A percentile compares a stretch with the other conserved stretches of the same genome.
Conservation (phyloP, 768 basidiomycete genomes). For the Sistotremastrum niveocremeum region DNA sequence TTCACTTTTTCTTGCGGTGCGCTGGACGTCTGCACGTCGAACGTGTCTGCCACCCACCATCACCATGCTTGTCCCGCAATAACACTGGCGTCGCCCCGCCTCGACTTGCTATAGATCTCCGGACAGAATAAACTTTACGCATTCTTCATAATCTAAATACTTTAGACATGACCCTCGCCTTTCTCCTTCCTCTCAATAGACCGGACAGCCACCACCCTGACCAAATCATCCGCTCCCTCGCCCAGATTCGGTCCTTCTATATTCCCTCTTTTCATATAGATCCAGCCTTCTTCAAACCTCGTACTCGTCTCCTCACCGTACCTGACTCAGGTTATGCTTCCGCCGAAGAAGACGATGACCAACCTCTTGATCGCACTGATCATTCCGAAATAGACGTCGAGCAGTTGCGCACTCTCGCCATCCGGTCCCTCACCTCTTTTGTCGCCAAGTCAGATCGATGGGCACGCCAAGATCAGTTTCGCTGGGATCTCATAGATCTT, state of each 20-base stretch:
- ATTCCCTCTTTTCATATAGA: slow-evolving; percentile 23
- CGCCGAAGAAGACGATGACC: slow-evolving; percentile 46
- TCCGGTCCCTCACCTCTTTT: slow-evolving; percentile 65
- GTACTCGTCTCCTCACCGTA: slow-evolving; percentile 16
- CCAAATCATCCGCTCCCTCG: slow-evolving; percentile 27
- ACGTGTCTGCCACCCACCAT: too few species aligned
- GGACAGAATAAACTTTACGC: too few species aligned
- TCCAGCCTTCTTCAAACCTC: slow-evolving; percentile 14
- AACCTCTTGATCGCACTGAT: slow-evolving; percentile 4
- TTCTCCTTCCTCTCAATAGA: slow-evolving; percentile 43
- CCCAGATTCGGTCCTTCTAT: slow-evolving; percentile 37
- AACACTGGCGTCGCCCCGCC: too few species aligned
- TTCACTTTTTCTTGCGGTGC: too few species aligned
- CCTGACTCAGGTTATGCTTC: slow-evolving; percentile 75
- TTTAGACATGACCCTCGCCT: slow-evolving; percentile 6
- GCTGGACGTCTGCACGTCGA: too few species aligned
- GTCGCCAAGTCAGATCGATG: slow-evolving; percentile 47
- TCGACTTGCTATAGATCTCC: too few species aligned
- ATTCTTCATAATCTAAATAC: too few species aligned
- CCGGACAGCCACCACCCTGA: slow-evolving; percentile 24
- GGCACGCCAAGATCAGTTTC: slow-evolving; percentile 28
- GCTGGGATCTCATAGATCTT: slow-evolving; percentile 36
- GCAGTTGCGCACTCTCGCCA: slow-evolving; percentile 35
- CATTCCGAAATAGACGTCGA: slow-evolving; percentile 10
- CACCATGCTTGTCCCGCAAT: too few species aligned